phyloP scores from a whole-genome alignment of 805 yeast genomes.

The Komagataella phaffii region DNA sequence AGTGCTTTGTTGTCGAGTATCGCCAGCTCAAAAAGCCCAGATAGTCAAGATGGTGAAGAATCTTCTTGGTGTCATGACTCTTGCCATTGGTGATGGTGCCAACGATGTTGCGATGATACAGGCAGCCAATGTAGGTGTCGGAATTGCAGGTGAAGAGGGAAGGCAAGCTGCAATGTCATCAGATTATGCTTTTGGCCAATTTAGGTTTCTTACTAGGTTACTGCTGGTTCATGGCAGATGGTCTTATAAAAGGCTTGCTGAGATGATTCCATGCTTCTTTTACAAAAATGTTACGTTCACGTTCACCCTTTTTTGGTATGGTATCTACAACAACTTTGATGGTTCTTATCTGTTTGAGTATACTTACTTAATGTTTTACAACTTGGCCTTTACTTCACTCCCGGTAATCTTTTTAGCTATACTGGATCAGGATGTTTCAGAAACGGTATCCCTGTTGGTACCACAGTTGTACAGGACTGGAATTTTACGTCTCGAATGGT shows the following conservation, averaged over 20 bases:
- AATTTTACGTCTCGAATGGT: slow-evolving; percentile 49
- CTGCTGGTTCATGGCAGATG: slow-evolving; percentile 74
- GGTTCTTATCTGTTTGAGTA: slow-evolving; percentile 69
- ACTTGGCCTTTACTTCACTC: slow-evolving; percentile 68
- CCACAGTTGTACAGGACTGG: slow-evolving; percentile 66
- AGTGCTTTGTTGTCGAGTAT: slow-evolving; percentile 75
- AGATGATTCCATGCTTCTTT: slow-evolving; percentile 69
- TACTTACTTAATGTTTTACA: slow-evolving; percentile 67
- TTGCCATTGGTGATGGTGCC: slow-evolving; percentile 80
- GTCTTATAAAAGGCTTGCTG: slow-evolving; percentile 64
- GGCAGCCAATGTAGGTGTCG: slow-evolving; percentile 75
- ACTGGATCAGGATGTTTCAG: slow-evolving; percentile 66
- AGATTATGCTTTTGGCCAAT: slow-evolving; percentile 75
- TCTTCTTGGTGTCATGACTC: slow-evolving; percentile 56
- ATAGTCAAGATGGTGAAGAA: slow-evolving; percentile 57
- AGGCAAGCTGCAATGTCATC: slow-evolving; percentile 81
- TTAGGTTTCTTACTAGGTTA: slow-evolving; percentile 50
- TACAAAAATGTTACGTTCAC: slow-evolving; percentile 69
- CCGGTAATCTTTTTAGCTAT: slow-evolving; percentile 66
- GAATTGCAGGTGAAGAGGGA: slow-evolving; percentile 83
- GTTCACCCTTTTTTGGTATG: slow-evolving; percentile 66
- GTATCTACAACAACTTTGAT: slow-evolving; percentile 54
- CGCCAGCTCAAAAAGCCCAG: slow-evolving; percentile 73
- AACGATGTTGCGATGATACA: slow-evolving; percentile 85
- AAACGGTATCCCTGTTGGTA: slow-evolving; percentile 45